Conservation (phyloP, 306 rosid species). For the Prunus padus region DNA sequence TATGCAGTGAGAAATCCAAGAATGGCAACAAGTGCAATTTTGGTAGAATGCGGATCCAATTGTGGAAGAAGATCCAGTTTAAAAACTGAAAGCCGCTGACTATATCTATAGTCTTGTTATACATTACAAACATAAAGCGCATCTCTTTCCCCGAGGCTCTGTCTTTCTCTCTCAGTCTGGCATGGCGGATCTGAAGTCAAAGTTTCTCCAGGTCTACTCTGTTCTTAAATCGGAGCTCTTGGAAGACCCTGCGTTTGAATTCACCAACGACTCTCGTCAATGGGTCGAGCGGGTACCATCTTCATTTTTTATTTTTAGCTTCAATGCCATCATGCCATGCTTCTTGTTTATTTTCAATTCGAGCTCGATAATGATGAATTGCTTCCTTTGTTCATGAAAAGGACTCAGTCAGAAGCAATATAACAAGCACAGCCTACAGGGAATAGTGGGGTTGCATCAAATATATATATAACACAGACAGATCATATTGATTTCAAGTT, state of each 20-base stretch:
- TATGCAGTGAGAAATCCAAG: background rate
- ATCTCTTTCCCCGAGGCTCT: background rate
- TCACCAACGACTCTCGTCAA: slow-evolving; percentile 57
- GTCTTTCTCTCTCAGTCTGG: background rate
- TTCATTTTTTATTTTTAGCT: background rate
- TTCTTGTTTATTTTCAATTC: slow-evolving; percentile 14
- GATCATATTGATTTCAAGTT: too few relatives aligned
- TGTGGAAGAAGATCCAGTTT: background rate
- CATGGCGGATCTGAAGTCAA: slow-evolving; percentile 78
- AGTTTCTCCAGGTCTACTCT: slow-evolving; percentile 62
- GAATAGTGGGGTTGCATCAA: background rate
- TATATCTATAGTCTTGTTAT: background rate
- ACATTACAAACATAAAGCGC: background rate
- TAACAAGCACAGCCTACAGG: background rate
- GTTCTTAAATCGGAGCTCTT: slow-evolving; percentile 72
- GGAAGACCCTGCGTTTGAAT: slow-evolving; percentile 74
- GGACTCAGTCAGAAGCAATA: background rate
- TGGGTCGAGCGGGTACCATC: slow-evolving; percentile 61
- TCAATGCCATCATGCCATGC: background rate
- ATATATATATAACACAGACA: too few relatives aligned
- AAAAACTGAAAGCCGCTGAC: background rate
- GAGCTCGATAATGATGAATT: background rate
- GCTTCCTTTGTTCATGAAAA: background rate
- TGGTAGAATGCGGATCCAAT: background rate
- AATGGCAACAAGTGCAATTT: slow-evolving; percentile 13